Evolutionary conservation across 2,329 filamentous ascomycete genomes (phyloP).

Genomic region (Trichoderma hamatum): DNA sequence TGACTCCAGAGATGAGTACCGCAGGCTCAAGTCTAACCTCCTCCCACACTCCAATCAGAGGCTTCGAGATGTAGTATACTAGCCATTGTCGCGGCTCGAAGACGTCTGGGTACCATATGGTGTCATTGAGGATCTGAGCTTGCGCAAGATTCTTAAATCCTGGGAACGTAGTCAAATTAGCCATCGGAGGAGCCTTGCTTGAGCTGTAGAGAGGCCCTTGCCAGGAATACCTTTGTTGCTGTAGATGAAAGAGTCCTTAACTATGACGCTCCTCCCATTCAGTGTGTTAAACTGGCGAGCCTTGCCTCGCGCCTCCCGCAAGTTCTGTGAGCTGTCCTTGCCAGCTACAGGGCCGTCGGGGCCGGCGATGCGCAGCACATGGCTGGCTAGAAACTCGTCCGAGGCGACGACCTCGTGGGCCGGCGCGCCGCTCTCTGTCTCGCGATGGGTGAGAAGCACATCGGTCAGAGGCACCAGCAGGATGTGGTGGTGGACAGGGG

Average conservation of each 20-base stretch:
- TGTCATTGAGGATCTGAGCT: constrained; percentile 81
- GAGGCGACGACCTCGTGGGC: constrained; percentile 81
- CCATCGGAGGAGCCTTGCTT: neutral
- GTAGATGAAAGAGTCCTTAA: constrained; percentile 91
- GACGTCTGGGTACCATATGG: constrained; percentile 86
- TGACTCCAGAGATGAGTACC: constrained; percentile 52
- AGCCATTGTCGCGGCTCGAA: constrained; percentile 92
- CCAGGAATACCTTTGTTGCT: constrained; percentile 81
- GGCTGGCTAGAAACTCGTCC: constrained; percentile 94
- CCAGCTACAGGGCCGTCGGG: constrained; percentile 53
- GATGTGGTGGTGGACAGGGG: constrained; percentile 87
- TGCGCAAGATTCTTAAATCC: constrained; percentile 92
- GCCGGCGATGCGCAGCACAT: constrained; percentile 84
- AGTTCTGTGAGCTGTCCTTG: constrained; percentile 62
- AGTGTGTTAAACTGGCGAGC: constrained; percentile 91
- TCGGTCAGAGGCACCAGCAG: constrained; percentile 93
- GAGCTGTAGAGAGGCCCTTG: no score
- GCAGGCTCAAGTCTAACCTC: constrained; percentile 72
- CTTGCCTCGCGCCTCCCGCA: constrained; percentile 88
- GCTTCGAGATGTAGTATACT: constrained; percentile 91
- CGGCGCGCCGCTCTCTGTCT: constrained; percentile 77
- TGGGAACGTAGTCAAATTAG: constrained; percentile 44
- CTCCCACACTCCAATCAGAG: constrained; percentile 82
- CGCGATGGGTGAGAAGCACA: constrained; percentile 82
- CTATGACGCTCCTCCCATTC: constrained; percentile 91